Evolutionary conservation across 2,329 filamentous ascomycete species (phyloP), one percentile per base, ranked within the genome.

Genomic region (Tolypocladium tundrense): DNA sequence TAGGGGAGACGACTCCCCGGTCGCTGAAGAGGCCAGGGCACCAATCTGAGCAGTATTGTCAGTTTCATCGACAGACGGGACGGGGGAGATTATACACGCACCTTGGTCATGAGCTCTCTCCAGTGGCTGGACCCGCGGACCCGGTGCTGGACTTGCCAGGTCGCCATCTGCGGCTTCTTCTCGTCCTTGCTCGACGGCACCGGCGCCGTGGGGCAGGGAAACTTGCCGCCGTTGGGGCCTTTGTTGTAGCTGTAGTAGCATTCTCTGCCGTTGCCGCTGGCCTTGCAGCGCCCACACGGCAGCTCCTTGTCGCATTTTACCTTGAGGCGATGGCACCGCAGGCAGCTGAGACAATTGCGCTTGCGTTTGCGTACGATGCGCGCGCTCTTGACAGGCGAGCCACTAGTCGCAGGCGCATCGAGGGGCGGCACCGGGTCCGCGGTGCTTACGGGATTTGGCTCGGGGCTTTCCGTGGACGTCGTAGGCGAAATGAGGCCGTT

Each of bases 221-320:
- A 72, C 57, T 69, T 70, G 60, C 69, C 70, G 31, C 68, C 67
- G 54, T 72, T 72, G 43, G 68, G 67, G 1, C 70, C 69, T 58
- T 72, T 72, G 64, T 71, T 72, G 63, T 69, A 71, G 58, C 64
- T 72, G 58, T 72, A 73, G 58, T 71, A 72, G 59, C 70, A 73
- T 40, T 71, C 69, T 13, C 69, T 60, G 13, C 66, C 69, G 52
- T 72, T 70, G 27, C 70, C 70, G 40, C 69, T 72, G 9, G 64
- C 61, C 55, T 68, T 68, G 62, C 70, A 73, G 2, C 70, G 67
- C 2, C 67, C 68, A 51, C 70, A 73, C 3, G 70, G 70, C 52
- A 72, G 61, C 59, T 71, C 68, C 61, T 72, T 73, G 62, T 73
- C 70, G 56, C 70, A 73, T 57, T 72, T 73, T 52, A 73, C 70